Evolutionary conservation across 805 yeast species (phyloP), one percentile per base, ranked within the genome.

Genomic region (Lipomyces japonicus): DNA sequence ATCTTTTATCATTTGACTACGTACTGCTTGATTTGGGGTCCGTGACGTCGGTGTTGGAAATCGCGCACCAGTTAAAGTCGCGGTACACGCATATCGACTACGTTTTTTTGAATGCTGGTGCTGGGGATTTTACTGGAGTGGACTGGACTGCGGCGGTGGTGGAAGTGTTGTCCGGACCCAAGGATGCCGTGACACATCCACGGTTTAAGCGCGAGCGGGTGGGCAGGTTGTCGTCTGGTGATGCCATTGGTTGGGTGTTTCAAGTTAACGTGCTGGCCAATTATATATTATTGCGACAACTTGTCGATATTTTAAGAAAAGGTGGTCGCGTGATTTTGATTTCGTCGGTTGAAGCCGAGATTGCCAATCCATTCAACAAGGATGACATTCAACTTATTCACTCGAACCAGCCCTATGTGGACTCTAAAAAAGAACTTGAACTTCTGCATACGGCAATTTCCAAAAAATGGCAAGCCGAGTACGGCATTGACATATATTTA

Each of bases 251-350:
- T 1, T 70, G 85, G 26, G 88, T 89, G 3, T 93, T 91, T 71
- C 95, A 93, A 68, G 95, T 93, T 3, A 93, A 93, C 64, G 96
- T 91, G n/a, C 87, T 93, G 69, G 96, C 95, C 0, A 97, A 97
- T 2, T 90, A 86, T 70, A 93, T 82, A 66, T 70, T 93, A 46
- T 74, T 90, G 46, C 86, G 84, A 59, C 81, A 78, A 55, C 68
- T 91, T 19, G 66, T 73, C 35, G 79, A 79, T 2, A 68, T 79
- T 32, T 68, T 90, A n/a, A 57, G 68, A 2, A 68, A 70, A 26
- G 82, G 84, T 3, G 89, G 93, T 0, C 76, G 77, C 48, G 72
- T 89, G 34, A 71, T 89, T 24, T 90, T 97, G 96, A 80, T 93
- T 34, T 82, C 95, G 2, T 84, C 95, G 39, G 70, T 86, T 37